These are phyloP conservation scores for Posidonia oceanica DNA, from an alignment of 116 monocot genomes.

Conservation along the genomic window DNA sequence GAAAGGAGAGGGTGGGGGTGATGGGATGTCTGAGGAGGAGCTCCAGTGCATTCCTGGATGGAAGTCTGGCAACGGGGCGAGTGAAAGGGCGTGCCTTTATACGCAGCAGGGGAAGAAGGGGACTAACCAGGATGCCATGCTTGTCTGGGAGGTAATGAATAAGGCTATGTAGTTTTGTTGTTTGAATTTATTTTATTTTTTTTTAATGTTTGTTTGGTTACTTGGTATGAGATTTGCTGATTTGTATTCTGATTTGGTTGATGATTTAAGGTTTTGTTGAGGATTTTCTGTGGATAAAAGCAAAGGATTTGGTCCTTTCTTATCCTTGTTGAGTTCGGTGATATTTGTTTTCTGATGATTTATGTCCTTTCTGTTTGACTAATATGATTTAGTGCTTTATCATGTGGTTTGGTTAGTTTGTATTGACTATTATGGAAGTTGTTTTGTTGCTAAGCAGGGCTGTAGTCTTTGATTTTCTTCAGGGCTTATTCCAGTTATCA, in stretches of 20 bases:
- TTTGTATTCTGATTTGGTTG: neutral
- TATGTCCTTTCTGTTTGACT: neutral
- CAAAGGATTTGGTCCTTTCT: neutral
- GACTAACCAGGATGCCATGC: constrained; percentile 25
- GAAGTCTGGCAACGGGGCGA: constrained; percentile 14
- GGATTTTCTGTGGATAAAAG: neutral
- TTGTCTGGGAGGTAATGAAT: constrained; percentile 19
- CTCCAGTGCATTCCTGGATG: constrained; percentile 2
- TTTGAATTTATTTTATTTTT: neutral
- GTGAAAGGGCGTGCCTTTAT: constrained; percentile 9
- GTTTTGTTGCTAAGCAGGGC: neutral
- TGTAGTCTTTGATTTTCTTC: neutral
- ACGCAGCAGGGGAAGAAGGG: constrained; percentile 21
- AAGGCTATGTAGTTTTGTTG: neutral
- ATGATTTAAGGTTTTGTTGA: neutral
- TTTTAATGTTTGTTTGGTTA: neutral
- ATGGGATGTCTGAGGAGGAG: constrained; percentile 7
- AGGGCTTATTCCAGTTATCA: neutral
- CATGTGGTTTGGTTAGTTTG: neutral
- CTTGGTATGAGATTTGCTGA: neutral
- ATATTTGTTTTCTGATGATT: neutral
- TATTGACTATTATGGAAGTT: neutral
- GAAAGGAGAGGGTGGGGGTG: neutral
- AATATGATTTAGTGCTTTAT: neutral
- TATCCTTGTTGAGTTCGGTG: neutral